Evolutionary conservation across 345 rosid genomes (phyloP).

Genomic region (Acer yangbiense): DNA sequence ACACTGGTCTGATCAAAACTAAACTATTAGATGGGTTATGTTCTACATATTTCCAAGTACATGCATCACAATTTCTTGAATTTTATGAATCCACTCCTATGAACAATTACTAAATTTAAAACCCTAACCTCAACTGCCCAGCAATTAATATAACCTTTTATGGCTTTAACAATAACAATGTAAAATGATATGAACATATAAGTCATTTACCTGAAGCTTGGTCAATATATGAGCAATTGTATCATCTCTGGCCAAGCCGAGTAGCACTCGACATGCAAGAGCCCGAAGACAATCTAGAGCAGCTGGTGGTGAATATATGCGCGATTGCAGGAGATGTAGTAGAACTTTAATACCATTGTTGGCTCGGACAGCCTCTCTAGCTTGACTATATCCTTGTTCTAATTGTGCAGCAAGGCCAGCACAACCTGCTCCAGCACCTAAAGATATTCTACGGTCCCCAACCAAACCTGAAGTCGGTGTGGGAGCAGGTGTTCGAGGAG

Average conservation of each 20-base stretch:
- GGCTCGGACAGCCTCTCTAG: conserved; percentile 93
- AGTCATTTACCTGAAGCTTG: conserved; percentile 78
- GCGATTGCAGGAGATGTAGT: conserved; percentile 92
- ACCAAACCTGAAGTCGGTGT: conserved; percentile 82
- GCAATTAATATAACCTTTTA: background rate
- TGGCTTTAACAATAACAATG: background rate
- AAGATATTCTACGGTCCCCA: conserved; percentile 91
- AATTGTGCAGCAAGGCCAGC: conserved; percentile 98
- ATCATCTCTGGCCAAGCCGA: conserved; percentile 97
- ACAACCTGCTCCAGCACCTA: conserved; percentile 96
- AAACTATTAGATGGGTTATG: too few species aligned
- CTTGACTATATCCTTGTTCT: conserved; percentile 95
- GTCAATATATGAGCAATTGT: conserved; percentile 97
- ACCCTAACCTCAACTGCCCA: too few species aligned
- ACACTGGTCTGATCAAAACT: too few species aligned
- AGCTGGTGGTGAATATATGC: conserved; percentile 86
- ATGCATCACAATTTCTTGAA: too few species aligned
- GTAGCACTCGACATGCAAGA: conserved; percentile 90
- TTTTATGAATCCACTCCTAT: too few species aligned
- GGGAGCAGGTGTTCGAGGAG: conserved; percentile 63
- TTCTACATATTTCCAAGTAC: too few species aligned
- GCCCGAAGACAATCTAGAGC: conserved; percentile 93
- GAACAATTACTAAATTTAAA: too few species aligned
- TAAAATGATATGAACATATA: background rate
- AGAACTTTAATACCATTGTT: conserved; percentile 98